Conservation (phyloP, 305 asterid genomes). For the Andrographis paniculata region DNA sequence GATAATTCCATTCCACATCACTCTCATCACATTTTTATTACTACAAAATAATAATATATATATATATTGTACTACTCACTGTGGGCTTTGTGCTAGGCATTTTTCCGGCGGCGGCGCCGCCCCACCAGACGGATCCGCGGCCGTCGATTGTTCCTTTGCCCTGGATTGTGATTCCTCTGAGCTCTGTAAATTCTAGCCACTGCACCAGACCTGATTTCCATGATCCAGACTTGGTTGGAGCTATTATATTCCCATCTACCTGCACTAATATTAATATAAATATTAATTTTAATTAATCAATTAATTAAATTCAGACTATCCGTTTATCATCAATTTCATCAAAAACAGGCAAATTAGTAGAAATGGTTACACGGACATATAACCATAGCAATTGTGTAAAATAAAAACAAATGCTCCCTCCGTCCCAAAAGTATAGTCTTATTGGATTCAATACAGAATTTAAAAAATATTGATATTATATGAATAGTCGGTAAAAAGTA, state of each 20-base stretch:
- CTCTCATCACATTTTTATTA: no score
- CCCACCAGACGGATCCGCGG: constrained; percentile 43
- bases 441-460: no score
- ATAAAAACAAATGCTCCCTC: no score
- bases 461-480: no score
- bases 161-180: constrained; percentile 26
- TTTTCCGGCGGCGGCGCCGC: constrained; percentile 11
- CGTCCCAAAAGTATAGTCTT: no score
- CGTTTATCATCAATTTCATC: no score
- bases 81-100: constrained; percentile 49
- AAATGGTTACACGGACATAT: no score
- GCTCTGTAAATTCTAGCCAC: constrained; percentile 34
- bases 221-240: constrained; percentile 26
- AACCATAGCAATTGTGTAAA: no score
- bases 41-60: not conserved
- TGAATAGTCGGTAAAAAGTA: no score
- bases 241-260: constrained; percentile 42
- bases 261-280: constrained; percentile 5
- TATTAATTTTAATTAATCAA: not conserved
- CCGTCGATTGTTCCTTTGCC: constrained; percentile 41
- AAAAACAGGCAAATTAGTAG: no score
- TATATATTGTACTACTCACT: constrained; percentile 21
- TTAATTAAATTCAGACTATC: no score
- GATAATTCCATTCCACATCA: no score
- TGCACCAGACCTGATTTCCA: constrained; percentile 33